phyloP scores from a whole-genome alignment of 1,139 yeast genomes.

The Sugiyamaella sp. region DNA sequence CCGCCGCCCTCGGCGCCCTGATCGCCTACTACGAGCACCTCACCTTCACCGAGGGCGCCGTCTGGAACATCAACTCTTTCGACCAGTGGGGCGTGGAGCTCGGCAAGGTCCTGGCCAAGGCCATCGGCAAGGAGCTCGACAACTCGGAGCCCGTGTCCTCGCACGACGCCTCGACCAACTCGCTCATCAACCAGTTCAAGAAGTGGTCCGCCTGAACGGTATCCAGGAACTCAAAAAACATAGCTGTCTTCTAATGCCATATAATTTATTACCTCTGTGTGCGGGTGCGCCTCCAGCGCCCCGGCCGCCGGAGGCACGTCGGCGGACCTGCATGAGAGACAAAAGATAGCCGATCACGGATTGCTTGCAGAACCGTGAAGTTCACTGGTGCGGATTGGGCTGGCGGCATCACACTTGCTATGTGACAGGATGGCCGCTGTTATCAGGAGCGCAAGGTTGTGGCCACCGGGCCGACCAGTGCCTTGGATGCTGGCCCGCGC shows the following conservation, averaged over 20 bases:
- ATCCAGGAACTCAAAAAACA: neutral
- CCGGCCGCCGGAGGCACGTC: no score
- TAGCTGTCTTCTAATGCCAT: neutral
- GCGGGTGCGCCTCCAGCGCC: constrained; percentile 6
- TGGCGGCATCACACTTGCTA: neutral
- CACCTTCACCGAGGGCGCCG: constrained; percentile 97
- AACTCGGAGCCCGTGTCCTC: constrained; percentile 56
- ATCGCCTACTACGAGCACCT: constrained; percentile 97
- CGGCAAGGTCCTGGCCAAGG: constrained; percentile 97
- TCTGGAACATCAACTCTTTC: constrained; percentile 98
- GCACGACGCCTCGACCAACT: constrained; percentile 91
- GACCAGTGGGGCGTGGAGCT: constrained; percentile 99
- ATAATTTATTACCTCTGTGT: neutral
- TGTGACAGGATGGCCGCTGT: neutral
- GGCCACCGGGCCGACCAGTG: neutral
- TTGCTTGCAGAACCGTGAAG: neutral
- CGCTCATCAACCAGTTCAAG: constrained; percentile 92
- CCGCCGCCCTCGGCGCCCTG: constrained; percentile 92
- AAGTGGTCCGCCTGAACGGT: constrained; percentile 55
- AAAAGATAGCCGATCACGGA: no score
- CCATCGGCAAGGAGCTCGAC: constrained; percentile 84
- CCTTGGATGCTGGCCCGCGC: neutral
- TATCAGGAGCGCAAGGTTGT: neutral
- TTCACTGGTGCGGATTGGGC: neutral
- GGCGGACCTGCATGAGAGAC: no score